Conservation (phyloP, 768 basidiomycete species). For the Mycena indigotica region DNA sequence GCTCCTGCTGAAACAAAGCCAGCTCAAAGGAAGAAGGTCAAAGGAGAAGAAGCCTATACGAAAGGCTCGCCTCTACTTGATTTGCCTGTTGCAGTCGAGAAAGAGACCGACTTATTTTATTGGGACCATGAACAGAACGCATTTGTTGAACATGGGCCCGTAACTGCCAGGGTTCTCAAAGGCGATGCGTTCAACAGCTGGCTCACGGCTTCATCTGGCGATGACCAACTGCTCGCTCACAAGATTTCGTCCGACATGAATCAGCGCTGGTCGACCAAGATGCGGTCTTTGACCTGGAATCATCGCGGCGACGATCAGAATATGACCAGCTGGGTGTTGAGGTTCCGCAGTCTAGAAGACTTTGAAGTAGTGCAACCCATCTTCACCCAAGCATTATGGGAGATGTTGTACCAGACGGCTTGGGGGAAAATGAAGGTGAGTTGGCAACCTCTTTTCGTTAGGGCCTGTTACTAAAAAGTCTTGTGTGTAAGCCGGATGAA, state of each 20-base stretch:
- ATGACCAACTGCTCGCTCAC: slow-evolving; percentile 60
- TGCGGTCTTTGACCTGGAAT: slow-evolving; percentile 88
- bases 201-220: slow-evolving; percentile 55
- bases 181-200: slow-evolving; percentile 56
- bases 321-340: slow-evolving; percentile 81
- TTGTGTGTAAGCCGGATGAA: slow-evolving; percentile 66
- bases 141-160: slow-evolving; percentile 57
- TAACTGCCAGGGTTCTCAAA: slow-evolving; percentile 55
- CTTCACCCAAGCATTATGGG: slow-evolving; percentile 79
- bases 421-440: slow-evolving; percentile 83
- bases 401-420: slow-evolving; percentile 67
- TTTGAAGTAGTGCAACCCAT: slow-evolving; percentile 61
- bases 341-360: slow-evolving; percentile 57
- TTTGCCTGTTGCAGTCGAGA: slow-evolving; percentile 33
- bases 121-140: slow-evolving; percentile 57
- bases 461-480: not conserved
- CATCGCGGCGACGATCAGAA: slow-evolving; percentile 54
- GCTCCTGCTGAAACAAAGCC: slow-evolving; percentile 32
- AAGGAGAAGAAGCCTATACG: not conserved
- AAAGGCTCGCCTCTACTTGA: slow-evolving; percentile 20
- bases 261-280: slow-evolving; percentile 61
- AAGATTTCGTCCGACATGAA: slow-evolving; percentile 70
- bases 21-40: slow-evolving; percentile 25
- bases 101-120: slow-evolving; percentile 59
- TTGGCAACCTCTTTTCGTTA: not conserved